These are phyloP conservation scores for Coprinopsis cinerea DNA, from an alignment of 768 basidiomycete genomes.

Conservation along the genomic window DNA sequence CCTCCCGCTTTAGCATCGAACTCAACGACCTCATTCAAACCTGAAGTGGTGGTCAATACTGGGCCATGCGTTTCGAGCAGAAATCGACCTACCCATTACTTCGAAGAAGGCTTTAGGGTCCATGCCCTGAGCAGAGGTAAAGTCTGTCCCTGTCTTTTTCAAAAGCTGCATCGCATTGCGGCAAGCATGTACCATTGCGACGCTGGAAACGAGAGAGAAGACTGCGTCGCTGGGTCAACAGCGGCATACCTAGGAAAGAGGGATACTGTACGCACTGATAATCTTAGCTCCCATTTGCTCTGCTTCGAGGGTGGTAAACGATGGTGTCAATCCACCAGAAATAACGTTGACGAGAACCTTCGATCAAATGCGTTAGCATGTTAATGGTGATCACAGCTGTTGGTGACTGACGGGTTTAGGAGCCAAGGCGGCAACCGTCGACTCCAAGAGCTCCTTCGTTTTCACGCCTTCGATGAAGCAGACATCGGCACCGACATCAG, in stretches of 20 bases:
- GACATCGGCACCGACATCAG: constrained; percentile 70
- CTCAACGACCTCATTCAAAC: constrained; percentile 12
- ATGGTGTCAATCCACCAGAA: constrained; percentile 71
- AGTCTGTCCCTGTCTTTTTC: constrained; percentile 76
- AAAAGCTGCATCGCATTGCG: constrained; percentile 71
- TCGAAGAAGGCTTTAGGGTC: constrained; percentile 75
- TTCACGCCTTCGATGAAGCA: constrained; percentile 80
- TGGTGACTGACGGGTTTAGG: constrained; percentile 54
- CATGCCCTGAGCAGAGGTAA: constrained; percentile 54
- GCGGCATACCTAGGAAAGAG: constrained; percentile 29
- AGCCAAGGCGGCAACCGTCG: constrained; percentile 59
- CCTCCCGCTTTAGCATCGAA: constrained; percentile 16
- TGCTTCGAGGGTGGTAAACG: constrained; percentile 64
- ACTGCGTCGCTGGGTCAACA: constrained; percentile 30
- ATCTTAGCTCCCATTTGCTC: constrained; percentile 70
- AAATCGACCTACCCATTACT: constrained; percentile 50
- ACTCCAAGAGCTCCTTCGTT: constrained; percentile 55
- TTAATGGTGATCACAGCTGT: not conserved
- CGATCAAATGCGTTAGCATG: not conserved
- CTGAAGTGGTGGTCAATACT: constrained; percentile 4
- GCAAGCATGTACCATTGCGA: constrained; percentile 72
- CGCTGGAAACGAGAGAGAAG: constrained; percentile 71
- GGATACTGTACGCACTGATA: no score
- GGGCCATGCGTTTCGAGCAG: not conserved
- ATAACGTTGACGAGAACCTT: constrained; percentile 75